A percentile compares a stretch with the other conserved stretches of the same genome.
phyloP scores from a whole-genome alignment of 2,329 filamentous ascomycete genomes.

The Bisporella sp. region DNA sequence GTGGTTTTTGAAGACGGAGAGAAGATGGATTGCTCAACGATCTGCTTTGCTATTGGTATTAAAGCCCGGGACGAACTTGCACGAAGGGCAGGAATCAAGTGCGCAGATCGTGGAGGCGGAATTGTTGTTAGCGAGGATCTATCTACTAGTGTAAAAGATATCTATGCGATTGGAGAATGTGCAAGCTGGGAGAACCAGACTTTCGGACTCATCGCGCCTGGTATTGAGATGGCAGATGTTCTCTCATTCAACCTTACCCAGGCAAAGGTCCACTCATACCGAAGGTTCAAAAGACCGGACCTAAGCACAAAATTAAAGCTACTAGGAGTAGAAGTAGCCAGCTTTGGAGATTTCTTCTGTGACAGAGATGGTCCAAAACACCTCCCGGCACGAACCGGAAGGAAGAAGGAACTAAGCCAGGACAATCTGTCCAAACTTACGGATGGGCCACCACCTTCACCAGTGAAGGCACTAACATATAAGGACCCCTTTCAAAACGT shows the following conservation, averaged over 20 bases:
- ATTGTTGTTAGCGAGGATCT: slow-evolving; percentile 62
- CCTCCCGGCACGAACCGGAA: slow-evolving; percentile 53
- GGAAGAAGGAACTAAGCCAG: slow-evolving; percentile 33
- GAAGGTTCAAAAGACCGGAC: slow-evolving; percentile 74
- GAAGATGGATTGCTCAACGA: slow-evolving; percentile 66
- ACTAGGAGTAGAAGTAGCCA: slow-evolving; percentile 83
- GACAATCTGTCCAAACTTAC: slow-evolving; percentile 41
- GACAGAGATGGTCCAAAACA: slow-evolving; percentile 75
- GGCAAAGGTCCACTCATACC: slow-evolving; percentile 61
- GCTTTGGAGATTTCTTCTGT: slow-evolving; percentile 90
- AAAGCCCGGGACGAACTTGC: slow-evolving; percentile 75
- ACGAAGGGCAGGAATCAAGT: slow-evolving; percentile 60
- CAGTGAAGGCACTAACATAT: slow-evolving; percentile 80
- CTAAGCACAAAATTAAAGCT: slow-evolving; percentile 89
- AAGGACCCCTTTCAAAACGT: slow-evolving; percentile 82
- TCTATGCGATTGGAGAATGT: slow-evolving; percentile 88
- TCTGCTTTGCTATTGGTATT: slow-evolving; percentile 89
- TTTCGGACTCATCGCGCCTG: slow-evolving; percentile 82
- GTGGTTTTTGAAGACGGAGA: slow-evolving; percentile 78
- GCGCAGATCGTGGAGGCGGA: slow-evolving; percentile 67
- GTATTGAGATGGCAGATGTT: slow-evolving; percentile 88
- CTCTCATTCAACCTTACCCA: slow-evolving; percentile 87
- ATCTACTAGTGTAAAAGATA: slow-evolving; percentile 60
- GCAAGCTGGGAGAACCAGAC: slow-evolving; percentile 84
- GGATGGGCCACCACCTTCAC: slow-evolving; percentile 46